Base-by-base conservation (phyloP, 2,329 filamentous ascomycete species). In the Beauveria sp. region DNA sequence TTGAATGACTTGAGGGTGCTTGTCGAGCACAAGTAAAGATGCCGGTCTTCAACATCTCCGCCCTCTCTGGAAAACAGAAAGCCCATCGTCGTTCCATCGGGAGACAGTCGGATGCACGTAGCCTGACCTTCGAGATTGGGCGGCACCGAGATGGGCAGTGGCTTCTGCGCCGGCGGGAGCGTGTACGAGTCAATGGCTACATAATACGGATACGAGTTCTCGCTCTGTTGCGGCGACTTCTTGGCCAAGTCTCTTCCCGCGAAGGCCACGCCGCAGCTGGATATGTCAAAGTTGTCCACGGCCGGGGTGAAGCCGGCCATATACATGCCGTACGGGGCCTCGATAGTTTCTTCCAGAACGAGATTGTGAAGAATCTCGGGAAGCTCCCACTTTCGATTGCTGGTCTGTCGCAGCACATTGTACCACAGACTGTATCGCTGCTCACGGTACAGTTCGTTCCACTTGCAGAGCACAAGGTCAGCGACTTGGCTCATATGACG, bases 391-490 rank as follows among this genome's bases (percentile, higher is more conserved):
- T 61, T 48, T 14, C 65, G 67, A 24, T 69, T 64, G 6, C 28
- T 47, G n/a, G 53, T 67, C 18, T 57, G 57, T 8, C 58, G 64
- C 20, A 78, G 66, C 12, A 66, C 69, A 10, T 70, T 72, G 66
- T 76, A 77, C 72, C 75, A 78, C 28, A 79, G 70, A 5, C 68
- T 64, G 57, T 73, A 70, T 22, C 66, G 70, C 44, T 72, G 66
- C 8, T 68, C 65, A 24, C 68, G 69, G 26, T 66, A 66, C 40
- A 72, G 71, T 1, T 66, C 60, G 59, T 73, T 69, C 70, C 70
- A 72, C 71, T 77, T 55, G 18, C 5, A 50, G 50, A 54, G 9
- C 40, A 5, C 47, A 34, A 55, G 6, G 41, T 54, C 20, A 54
- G 43, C 20, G 20, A 26, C 18, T 50, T 16, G 12, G 14, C n/a